These are phyloP conservation scores for Porcisia hertigi DNA, from an alignment of 208 protist genomes.

Conservation along the genomic window DNA sequence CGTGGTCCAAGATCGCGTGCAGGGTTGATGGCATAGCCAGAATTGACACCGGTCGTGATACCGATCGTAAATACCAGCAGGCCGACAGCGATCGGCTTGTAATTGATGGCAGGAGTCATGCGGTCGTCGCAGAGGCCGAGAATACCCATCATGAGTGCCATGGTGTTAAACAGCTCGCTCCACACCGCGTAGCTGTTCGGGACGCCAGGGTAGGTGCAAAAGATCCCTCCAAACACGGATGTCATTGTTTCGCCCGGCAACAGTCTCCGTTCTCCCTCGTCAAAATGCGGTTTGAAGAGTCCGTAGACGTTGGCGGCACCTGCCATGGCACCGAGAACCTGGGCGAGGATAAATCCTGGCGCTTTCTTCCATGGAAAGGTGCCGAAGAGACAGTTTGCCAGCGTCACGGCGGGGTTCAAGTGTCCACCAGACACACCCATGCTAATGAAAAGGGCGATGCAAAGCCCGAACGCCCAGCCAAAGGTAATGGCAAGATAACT, in stretches of 20 bases:
- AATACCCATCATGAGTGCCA: constrained; percentile 47
- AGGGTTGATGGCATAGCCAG: constrained; percentile 54
- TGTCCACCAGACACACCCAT: constrained; percentile 57
- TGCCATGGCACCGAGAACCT: constrained; percentile 42
- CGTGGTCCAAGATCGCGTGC: constrained; percentile 53
- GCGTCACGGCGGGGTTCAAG: constrained; percentile 56
- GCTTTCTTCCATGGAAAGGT: constrained; percentile 51
- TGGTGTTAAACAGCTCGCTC: constrained; percentile 50
- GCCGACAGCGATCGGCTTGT: constrained; percentile 52
- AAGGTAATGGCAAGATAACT: constrained; percentile 40
- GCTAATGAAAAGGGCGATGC: constrained; percentile 41
- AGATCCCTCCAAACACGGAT: constrained; percentile 35
- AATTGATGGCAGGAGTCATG: constrained; percentile 39
- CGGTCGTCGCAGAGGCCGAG: constrained; percentile 43
- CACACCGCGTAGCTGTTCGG: constrained; percentile 33
- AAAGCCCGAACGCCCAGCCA: constrained; percentile 47
- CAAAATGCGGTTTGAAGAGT: constrained; percentile 40
- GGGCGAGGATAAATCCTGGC: constrained; percentile 42
- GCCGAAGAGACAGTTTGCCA: constrained; percentile 43
- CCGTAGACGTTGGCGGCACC: constrained; percentile 44
- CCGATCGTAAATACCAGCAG: constrained; percentile 46
- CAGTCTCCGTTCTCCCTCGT: constrained; percentile 13
- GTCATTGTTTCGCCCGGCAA: constrained; percentile 30
- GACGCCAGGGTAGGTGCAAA: constrained; percentile 48
- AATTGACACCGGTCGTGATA: constrained; percentile 39